A percentile compares a stretch with the other conserved stretches of the same genome.
phyloP scores from a whole-genome alignment of 2,329 filamentous ascomycete genomes.

The Cladosporium velox region DNA sequence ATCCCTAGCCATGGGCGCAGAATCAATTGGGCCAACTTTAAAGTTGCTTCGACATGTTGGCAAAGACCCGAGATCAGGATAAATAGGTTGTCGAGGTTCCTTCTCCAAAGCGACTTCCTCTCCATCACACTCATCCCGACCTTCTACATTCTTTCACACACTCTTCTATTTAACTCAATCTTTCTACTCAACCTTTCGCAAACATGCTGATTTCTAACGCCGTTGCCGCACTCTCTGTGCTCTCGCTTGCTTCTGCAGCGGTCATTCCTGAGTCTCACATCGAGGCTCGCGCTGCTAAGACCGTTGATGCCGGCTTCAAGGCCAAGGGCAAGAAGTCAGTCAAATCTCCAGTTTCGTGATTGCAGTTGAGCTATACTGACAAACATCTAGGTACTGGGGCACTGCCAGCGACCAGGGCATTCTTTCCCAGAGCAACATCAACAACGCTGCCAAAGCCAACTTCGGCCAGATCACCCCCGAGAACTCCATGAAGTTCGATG shows the following conservation, averaged over 20 bases:
- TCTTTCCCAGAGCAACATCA: constrained; percentile 53
- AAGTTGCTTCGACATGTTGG: background rate
- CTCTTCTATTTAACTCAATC: background rate
- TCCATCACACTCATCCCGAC: background rate
- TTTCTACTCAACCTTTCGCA: background rate
- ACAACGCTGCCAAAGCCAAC: constrained; percentile 60
- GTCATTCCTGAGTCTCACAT: constrained; percentile 13
- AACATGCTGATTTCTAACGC: constrained; percentile 19
- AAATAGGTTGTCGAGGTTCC: constrained; percentile 1
- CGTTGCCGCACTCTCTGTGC: constrained; percentile 13
- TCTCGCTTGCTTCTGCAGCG: constrained; percentile 21
- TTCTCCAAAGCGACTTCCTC: background rate
- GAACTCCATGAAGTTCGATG: constrained; percentile 70
- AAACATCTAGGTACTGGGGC: constrained; percentile 55
- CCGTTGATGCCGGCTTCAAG: constrained; percentile 60
- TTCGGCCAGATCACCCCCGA: constrained; percentile 68
- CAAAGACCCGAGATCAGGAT: background rate
- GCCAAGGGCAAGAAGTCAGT: constrained; percentile 59
- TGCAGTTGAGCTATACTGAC: background rate
- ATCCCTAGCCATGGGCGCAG: background rate
- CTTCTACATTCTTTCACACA: background rate
- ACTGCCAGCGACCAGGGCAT: constrained; percentile 57
- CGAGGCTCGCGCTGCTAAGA: constrained; percentile 31
- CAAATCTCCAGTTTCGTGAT: background rate
- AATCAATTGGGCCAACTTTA: background rate